phyloP scores from a whole-genome alignment of 2,329 filamentous ascomycete species.

The Cryoendolithus antarcticus region DNA sequence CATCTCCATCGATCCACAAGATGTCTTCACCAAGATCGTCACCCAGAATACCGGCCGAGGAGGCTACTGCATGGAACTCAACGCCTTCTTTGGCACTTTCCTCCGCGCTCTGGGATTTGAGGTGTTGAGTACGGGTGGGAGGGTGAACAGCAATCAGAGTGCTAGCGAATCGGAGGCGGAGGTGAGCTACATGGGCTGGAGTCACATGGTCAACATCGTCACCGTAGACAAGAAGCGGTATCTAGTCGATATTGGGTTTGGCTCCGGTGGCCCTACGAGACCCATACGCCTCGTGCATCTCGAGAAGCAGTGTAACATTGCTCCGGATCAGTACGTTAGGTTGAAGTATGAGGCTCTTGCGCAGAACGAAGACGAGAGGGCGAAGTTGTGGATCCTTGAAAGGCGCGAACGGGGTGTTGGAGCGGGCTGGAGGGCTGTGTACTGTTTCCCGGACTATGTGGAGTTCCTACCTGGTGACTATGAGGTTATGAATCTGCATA shows the following conservation, averaged over 20 bases:
- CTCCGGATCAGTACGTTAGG: slow-evolving; percentile 6
- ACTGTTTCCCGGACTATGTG: slow-evolving; percentile 48
- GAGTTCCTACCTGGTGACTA: slow-evolving; percentile 53
- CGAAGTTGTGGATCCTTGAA: slow-evolving; percentile 33
- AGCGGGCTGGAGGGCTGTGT: slow-evolving; percentile 46
- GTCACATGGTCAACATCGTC: slow-evolving; percentile 33
- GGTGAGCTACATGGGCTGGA: slow-evolving; percentile 14
- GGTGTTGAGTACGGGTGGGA: slow-evolving; percentile 27
- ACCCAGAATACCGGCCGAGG: slow-evolving; percentile 32
- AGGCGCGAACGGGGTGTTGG: slow-evolving; percentile 18
- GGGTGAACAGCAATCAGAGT: slow-evolving; percentile 20
- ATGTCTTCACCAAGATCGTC: slow-evolving; percentile 41
- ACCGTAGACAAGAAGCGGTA: slow-evolving; percentile 37
- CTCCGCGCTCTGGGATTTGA: slow-evolving; percentile 40
- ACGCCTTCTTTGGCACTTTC: slow-evolving; percentile 38
- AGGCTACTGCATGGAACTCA: slow-evolving; percentile 51
- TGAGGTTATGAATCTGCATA: slow-evolving; percentile 45
- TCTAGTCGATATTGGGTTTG: slow-evolving; percentile 53
- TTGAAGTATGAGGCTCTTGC: slow-evolving; percentile 10
- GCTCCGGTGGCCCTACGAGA: slow-evolving; percentile 46
- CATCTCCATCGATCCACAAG: slow-evolving; percentile 37
- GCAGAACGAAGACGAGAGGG: slow-evolving; percentile 13
- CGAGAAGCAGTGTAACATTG: slow-evolving; percentile 15
- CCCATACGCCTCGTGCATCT: slow-evolving; percentile 44
- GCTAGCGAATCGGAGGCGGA: not conserved